A percentile compares a stretch with the other conserved stretches of the same genome.
phyloP scores from a whole-genome alignment of 1,284 basidiomycete genomes.

The Ceratobasidium sp. region DNA sequence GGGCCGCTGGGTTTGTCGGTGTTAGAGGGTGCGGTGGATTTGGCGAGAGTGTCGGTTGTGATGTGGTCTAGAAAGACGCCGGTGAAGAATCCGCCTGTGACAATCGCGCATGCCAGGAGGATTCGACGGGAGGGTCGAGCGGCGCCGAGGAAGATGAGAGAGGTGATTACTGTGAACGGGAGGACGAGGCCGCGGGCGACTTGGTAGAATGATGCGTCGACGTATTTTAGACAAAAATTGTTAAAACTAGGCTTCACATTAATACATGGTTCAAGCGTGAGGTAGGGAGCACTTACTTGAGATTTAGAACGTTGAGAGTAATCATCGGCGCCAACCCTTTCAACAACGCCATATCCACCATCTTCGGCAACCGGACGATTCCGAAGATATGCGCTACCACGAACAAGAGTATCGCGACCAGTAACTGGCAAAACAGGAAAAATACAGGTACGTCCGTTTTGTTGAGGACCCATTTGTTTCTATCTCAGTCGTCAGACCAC shows the following conservation, averaged over 20 bases:
- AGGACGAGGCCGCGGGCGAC: constrained; percentile 88
- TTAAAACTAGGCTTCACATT: constrained; percentile 71
- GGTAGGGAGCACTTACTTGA: constrained; percentile 68
- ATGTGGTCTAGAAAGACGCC: constrained; percentile 84
- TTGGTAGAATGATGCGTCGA: constrained; percentile 93
- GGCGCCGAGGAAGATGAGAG: constrained; percentile 74
- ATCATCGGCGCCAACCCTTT: constrained; percentile 82
- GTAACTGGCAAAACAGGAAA: constrained; percentile 84
- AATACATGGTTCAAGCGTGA: constrained; percentile 24
- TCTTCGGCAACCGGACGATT: constrained; percentile 55
- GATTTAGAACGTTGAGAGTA: constrained; percentile 78
- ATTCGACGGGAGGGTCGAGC: constrained; percentile 79
- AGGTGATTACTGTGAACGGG: constrained; percentile 86
- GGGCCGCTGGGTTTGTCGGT: constrained; percentile 50
- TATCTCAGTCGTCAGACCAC: constrained; percentile 53
- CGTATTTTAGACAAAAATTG: constrained; percentile 91
- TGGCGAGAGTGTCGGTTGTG: constrained; percentile 59
- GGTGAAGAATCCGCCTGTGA: constrained; percentile 86
- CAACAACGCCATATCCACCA: constrained; percentile 66
- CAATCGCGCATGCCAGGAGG: constrained; percentile 76
- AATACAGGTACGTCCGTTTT: constrained; percentile 79
- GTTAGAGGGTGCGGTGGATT: neutral
- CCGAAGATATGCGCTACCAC: constrained; percentile 71
- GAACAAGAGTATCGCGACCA: constrained; percentile 83
- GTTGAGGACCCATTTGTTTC: constrained; percentile 85